Evolutionary conservation across 768 basidiomycete species (phyloP), one percentile per base, ranked within the genome.

Genomic region (Tulasnella sp.): DNA sequence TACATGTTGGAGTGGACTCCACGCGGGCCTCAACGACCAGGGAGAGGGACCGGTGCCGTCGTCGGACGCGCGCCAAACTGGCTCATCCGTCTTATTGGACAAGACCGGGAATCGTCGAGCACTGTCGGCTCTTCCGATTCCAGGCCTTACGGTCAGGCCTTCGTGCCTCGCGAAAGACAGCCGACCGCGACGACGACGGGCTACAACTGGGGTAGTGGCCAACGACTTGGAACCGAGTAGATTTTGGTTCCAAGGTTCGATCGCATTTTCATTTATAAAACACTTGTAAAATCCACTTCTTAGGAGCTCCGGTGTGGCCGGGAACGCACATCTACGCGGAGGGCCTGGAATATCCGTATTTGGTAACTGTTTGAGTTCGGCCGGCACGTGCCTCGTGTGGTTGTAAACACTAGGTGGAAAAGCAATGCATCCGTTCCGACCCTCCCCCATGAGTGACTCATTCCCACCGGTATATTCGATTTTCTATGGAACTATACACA

Each of bases 1-100:
- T 94, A 91, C 90, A 80, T 83, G 72, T 74, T 83, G 40, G 80
- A 79, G 57, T 81, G 81, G 81, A 55, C 61, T 44, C 81, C 78
- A 90, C 82, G 85, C 35, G 86, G 93, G 10, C 90, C 90, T 87
- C 84, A 85, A 42, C 85, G 83, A 23, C 82, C 86, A n/a, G 87
- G 82, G 81, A 81, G 87, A 37, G 83, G 82, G 7, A 83, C 83
- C 23, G 87, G 83, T 13, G 86, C 90, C 0, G 81, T 89, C 78
- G 83, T 82, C 77, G 89, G 84, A n/a, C 83, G 80, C 69, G 92
- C 91, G 32, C 92, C 91, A 11, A 81, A 80, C 42, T 94, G 90
- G 91, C 79, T 92, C 82, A 85, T 85, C 79, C 84, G 83, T 32
- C 83, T 86, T 77, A 84, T 91, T 79, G 89, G 88, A 4, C 86